Conservation (phyloP, 2,329 filamentous ascomycete species). For the Penicillium sp. region DNA sequence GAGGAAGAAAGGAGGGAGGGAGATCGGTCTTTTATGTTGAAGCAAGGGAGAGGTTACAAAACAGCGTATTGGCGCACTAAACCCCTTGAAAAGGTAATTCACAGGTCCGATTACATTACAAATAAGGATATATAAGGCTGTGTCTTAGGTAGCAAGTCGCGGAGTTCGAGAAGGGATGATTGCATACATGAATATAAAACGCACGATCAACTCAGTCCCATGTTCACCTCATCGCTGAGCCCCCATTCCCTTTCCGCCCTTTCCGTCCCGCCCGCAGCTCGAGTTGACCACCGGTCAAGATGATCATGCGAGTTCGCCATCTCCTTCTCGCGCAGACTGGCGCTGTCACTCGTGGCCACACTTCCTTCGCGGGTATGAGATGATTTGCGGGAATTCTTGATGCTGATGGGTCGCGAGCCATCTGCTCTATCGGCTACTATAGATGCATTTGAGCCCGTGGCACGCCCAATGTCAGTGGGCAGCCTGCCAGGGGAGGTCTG, state of each 20-base stretch:
- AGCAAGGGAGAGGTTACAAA: too few species aligned
- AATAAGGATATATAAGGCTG: conserved; percentile 1
- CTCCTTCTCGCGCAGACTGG: conserved; percentile 41
- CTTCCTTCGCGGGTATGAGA: conserved; percentile 31
- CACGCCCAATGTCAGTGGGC: conserved; percentile 15
- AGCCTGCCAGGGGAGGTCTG: conserved; percentile 24
- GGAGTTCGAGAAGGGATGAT: background rate
- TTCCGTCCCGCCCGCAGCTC: conserved; percentile 54
- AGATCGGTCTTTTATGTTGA: too few species aligned
- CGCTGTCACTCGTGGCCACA: conserved; percentile 30
- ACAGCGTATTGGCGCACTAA: too few species aligned
- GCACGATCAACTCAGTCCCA: conserved; percentile 69
- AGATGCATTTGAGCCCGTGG: conserved; percentile 17
- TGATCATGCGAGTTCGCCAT: conserved; percentile 47
- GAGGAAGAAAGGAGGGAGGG: too few species aligned
- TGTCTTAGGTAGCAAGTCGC: background rate
- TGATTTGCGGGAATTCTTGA: conserved; percentile 29
- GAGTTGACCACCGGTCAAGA: conserved; percentile 54
- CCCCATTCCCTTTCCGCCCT: conserved; percentile 63
- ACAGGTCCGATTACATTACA: too few species aligned
- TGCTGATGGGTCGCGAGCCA: conserved; percentile 33
- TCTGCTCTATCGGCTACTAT: conserved; percentile 1
- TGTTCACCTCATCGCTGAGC: conserved; percentile 78
- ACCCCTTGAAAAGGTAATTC: too few species aligned
- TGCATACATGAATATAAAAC: background rate